A percentile compares a stretch with the other conserved stretches of the same genome.
These are phyloP conservation scores for Gossypium gossypioides DNA, from an alignment of 441 rosid species.

Conservation along the genomic window DNA sequence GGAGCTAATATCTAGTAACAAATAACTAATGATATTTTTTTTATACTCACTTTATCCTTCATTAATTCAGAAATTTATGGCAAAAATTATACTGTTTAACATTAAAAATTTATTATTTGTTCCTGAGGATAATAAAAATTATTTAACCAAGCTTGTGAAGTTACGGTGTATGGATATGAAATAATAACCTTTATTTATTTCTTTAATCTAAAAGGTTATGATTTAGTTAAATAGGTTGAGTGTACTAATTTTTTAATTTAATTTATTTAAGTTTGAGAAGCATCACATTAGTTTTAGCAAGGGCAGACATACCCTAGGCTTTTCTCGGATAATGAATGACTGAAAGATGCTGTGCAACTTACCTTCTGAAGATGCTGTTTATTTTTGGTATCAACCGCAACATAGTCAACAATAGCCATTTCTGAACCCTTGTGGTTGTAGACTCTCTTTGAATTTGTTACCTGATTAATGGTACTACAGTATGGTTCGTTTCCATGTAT, in stretches of 20 bases:
- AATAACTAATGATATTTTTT: background rate
- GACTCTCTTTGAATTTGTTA: conserved; percentile 31
- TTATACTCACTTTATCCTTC: background rate
- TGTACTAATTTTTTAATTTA: background rate
- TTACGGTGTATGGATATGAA: background rate
- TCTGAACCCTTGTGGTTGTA: conserved; percentile 61
- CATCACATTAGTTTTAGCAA: background rate
- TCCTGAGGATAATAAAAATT: background rate
- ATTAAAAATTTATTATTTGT: background rate
- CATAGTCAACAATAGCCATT: conserved; percentile 67
- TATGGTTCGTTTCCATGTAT: conserved; percentile 61
- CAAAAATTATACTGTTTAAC: background rate
- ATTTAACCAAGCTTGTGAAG: background rate
- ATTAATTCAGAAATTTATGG: background rate
- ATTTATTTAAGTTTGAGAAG: background rate
- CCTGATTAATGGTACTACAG: conserved; percentile 54
- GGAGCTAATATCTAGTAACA: background rate
- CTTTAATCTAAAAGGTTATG: background rate
- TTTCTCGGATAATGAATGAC: background rate
- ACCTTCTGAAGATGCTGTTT: conserved; percentile 71
- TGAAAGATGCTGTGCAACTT: conserved; percentile 1
- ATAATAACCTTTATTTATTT: background rate
- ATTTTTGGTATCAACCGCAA: conserved; percentile 68
- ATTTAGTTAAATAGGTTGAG: background rate
- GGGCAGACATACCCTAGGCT: background rate